phyloP scores from a whole-genome alignment of 805 yeast species.

The Cyberlindnera amylophila region DNA sequence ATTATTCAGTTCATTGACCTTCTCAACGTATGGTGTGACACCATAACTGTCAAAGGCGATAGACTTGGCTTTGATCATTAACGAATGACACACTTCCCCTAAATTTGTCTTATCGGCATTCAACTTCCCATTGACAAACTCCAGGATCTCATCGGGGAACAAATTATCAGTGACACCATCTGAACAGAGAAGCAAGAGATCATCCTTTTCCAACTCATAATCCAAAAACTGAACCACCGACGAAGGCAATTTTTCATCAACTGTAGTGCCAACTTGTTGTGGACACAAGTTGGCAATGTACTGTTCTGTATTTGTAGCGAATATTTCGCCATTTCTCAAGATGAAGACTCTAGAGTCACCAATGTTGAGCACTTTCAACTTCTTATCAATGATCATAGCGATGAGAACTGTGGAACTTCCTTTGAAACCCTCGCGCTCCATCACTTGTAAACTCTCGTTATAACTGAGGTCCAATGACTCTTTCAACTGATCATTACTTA shows the following conservation, averaged over 20 bases:
- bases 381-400: conserved; percentile 46
- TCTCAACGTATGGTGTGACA: conserved; percentile 50
- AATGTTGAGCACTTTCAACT: conserved; percentile 44
- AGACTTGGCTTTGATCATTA: conserved; percentile 43
- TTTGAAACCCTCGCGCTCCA: conserved; percentile 43
- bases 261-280: conserved; percentile 51
- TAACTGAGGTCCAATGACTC: conserved; percentile 44
- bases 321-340: conserved; percentile 42
- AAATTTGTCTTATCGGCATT: conserved; percentile 29
- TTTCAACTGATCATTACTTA: conserved; percentile 39
- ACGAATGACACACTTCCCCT: conserved; percentile 36
- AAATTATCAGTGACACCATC: conserved; percentile 54
- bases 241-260: conserved; percentile 40
- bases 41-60: conserved; percentile 51
- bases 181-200: conserved; percentile 44
- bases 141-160: conserved; percentile 43
- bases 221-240: conserved; percentile 44
- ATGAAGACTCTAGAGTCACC: conserved; percentile 50
- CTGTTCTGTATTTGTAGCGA: conserved; percentile 43
- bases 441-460: conserved; percentile 44
- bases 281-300: conserved; percentile 46
- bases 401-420: conserved; percentile 49
- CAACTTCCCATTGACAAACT: conserved; percentile 34
- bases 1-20: conserved; percentile 37
- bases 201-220: conserved; percentile 37